These are phyloP conservation scores for Phyllostachys edulis DNA, from an alignment of 176 grass and related monocot genomes.

Conservation along the genomic window DNA sequence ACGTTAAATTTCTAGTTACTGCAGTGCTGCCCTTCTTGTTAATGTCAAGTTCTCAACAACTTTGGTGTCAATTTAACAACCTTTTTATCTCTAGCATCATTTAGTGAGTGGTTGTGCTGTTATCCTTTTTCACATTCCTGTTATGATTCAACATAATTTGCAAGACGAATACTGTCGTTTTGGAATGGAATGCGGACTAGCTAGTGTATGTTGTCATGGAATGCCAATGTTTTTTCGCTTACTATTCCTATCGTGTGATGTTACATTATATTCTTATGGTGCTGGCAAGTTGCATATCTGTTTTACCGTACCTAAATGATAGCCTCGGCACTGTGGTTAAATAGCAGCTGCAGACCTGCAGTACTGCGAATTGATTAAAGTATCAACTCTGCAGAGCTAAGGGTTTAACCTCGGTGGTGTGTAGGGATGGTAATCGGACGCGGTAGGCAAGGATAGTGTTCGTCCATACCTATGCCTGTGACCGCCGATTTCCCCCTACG, in stretches of 20 bases:
- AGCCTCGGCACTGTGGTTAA: neutral
- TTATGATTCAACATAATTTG: neutral
- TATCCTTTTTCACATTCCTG: neutral
- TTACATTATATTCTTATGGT: neutral
- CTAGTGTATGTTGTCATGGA: neutral
- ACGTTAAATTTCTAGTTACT: constrained; percentile 7
- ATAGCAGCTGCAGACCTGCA: neutral
- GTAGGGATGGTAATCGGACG: too few relatives aligned
- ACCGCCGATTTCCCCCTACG: too few relatives aligned
- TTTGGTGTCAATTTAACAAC: neutral
- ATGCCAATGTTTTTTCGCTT: neutral
- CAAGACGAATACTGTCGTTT: neutral
- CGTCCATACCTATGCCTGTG: too few relatives aligned
- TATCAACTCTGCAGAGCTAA: neutral
- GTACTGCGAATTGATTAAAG: neutral
- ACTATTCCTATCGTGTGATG: neutral
- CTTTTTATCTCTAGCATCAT: neutral
- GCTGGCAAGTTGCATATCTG: neutral
- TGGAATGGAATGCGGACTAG: neutral
- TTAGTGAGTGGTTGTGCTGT: neutral
- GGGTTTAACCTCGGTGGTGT: neutral
- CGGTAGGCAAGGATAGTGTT: too few relatives aligned
- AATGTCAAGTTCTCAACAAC: neutral
- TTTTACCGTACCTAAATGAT: neutral
- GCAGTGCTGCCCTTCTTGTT: neutral